phyloP scores from a whole-genome alignment of 2,329 filamentous ascomycete genomes.

The Huntiella savannae region DNA sequence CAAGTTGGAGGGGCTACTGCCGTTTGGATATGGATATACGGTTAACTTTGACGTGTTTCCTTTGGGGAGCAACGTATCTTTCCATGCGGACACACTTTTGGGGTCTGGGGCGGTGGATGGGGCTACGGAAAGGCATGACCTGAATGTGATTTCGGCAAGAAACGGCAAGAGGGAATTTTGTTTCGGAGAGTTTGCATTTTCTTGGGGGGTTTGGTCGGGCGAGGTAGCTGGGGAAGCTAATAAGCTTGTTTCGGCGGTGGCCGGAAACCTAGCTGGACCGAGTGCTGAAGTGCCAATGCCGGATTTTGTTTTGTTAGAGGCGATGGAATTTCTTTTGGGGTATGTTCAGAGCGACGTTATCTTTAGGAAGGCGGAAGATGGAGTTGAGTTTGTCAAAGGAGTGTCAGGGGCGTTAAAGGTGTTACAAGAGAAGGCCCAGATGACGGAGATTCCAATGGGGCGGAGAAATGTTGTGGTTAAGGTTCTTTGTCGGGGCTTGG shows the following conservation, averaged over 20 bases:
- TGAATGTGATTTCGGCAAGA: slow-evolving; percentile 16
- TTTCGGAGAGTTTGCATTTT: slow-evolving; percentile 29
- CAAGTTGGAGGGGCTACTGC: slow-evolving; percentile 33
- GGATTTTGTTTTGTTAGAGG: slow-evolving; percentile 16
- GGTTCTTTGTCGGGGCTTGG: slow-evolving; percentile 20
- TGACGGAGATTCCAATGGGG: slow-evolving; percentile 10
- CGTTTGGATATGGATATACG: slow-evolving; percentile 41
- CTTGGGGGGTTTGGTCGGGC: slow-evolving; percentile 39
- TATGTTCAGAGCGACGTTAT: slow-evolving; percentile 28
- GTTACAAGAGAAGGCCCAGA: not conserved
- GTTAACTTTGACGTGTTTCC: slow-evolving; percentile 45
- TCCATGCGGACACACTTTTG: slow-evolving; percentile 39
- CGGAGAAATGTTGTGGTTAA: slow-evolving; percentile 19
- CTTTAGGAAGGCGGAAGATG: slow-evolving; percentile 17
- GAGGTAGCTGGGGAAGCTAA: slow-evolving; percentile 42
- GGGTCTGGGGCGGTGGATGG: slow-evolving; percentile 32
- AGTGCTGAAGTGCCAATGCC: slow-evolving; percentile 10
- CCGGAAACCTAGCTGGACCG: slow-evolving; percentile 23
- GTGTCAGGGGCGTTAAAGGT: slow-evolving; percentile 14
- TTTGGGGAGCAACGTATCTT: slow-evolving; percentile 34
- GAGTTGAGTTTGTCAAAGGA: slow-evolving; percentile 19
- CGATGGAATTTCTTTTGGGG: slow-evolving; percentile 26
- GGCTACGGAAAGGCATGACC: slow-evolving; percentile 18
- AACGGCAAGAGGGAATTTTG: slow-evolving; percentile 23
- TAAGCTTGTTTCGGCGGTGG: slow-evolving; percentile 38